phyloP scores from a whole-genome alignment of 306 rosid genomes.

The Abrus pulchellus region DNA sequence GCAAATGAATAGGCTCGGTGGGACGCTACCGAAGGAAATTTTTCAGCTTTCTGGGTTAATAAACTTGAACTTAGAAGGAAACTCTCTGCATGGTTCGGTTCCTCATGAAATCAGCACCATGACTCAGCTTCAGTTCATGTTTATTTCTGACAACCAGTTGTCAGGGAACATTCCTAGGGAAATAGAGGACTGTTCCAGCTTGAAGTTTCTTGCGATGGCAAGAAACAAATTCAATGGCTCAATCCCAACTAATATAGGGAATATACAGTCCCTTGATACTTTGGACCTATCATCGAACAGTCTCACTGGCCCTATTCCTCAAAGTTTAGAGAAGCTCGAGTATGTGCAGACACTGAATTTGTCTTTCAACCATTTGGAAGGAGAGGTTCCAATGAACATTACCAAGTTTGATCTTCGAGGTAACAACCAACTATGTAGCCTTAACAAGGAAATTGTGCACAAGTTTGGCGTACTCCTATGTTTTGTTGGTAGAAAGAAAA shows the following conservation, averaged over 20 bases:
- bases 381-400: constrained; percentile 55
- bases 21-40: constrained; percentile 53
- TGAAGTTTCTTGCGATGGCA: constrained; percentile 39
- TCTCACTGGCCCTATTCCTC: constrained; percentile 53
- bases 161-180: constrained; percentile 48
- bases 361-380: constrained; percentile 61
- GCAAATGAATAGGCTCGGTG: constrained; percentile 44
- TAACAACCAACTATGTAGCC: constrained; percentile 51
- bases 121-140: constrained; percentile 45
- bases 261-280: constrained; percentile 42
- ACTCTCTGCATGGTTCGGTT: constrained; percentile 49
- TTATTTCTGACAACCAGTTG: constrained; percentile 45
- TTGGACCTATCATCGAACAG: constrained; percentile 59
- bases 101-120: constrained; percentile 39
- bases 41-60: constrained; percentile 46
- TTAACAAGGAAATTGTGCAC: constrained; percentile 42
- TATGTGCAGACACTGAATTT: constrained; percentile 45
- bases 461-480: constrained; percentile 36
- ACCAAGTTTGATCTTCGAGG: constrained; percentile 46
- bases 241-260: constrained; percentile 49
- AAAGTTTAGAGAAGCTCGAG: constrained; percentile 46
- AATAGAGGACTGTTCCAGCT: constrained; percentile 2
- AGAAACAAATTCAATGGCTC: constrained; percentile 53
- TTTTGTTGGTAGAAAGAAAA: constrained; percentile 33
- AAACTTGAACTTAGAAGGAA: constrained; percentile 24